Evolutionary conservation across 202 grass and related monocot genomes (phyloP).

Genomic region (Eragrostis tef): DNA sequence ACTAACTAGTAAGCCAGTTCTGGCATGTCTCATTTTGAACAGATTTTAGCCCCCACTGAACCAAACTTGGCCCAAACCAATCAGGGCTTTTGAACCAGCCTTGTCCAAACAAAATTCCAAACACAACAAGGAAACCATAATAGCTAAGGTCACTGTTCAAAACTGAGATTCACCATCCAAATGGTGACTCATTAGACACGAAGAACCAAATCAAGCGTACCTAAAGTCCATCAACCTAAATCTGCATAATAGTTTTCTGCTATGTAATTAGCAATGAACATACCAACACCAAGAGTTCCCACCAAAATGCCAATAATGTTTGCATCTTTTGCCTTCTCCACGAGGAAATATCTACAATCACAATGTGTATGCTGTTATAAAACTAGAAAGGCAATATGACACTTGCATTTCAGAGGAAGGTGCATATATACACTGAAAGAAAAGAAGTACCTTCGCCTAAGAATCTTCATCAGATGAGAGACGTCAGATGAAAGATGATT

Average conservation of each 20-base stretch:
- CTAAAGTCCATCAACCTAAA: background rate
- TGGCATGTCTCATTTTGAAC: background rate
- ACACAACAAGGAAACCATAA: background rate
- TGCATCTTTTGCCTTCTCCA: conserved; percentile 99
- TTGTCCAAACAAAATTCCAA: background rate
- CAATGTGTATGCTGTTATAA: conserved; percentile 11
- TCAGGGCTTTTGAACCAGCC: background rate
- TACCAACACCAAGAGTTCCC: conserved; percentile 95
- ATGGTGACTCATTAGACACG: background rate
- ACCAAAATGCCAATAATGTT: conserved; percentile 97
- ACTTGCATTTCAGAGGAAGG: conserved; percentile 19
- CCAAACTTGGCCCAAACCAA: background rate
- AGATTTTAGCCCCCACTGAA: background rate
- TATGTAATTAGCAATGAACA: conserved; percentile 38
- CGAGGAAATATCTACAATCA: conserved; percentile 90
- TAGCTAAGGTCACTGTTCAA: background rate
- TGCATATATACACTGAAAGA: conserved; percentile 10
- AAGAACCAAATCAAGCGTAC: background rate
- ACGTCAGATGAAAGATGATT: conserved; percentile 67
- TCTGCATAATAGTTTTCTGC: background rate
- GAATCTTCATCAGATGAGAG: conserved; percentile 77
- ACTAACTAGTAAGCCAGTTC: background rate
- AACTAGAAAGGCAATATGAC: conserved; percentile 17
- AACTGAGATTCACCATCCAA: background rate
- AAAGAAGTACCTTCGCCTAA: conserved; percentile 74